Evolutionary conservation across 2,329 filamentous ascomycete species (phyloP).

Genomic region (Pseudogymnoascus sp.): DNA sequence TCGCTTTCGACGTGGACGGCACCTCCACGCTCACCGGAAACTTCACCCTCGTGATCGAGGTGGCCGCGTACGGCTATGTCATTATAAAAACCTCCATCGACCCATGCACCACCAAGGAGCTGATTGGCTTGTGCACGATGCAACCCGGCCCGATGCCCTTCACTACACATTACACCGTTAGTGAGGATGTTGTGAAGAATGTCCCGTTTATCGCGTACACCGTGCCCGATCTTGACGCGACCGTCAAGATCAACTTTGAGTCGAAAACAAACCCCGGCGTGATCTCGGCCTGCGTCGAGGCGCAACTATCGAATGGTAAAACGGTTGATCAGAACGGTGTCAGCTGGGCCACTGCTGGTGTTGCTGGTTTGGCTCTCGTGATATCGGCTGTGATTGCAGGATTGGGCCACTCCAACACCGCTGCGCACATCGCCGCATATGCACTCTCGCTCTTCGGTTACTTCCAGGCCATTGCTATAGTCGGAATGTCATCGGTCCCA

Average conservation of each 20-base stretch:
- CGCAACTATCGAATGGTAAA: constrained; percentile 81
- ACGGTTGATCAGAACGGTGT: constrained; percentile 85
- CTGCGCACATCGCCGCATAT: constrained; percentile 89
- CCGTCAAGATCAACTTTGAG: constrained; percentile 71
- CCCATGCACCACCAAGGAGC: constrained; percentile 61
- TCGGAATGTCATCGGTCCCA: constrained; percentile 74
- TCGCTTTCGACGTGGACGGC: constrained; percentile 69
- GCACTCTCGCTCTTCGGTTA: constrained; percentile 87
- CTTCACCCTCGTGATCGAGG: constrained; percentile 68
- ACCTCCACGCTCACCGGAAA: constrained; percentile 79
- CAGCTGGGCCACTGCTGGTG: constrained; percentile 82
- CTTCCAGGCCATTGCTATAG: constrained; percentile 88
- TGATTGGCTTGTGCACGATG: constrained; percentile 85
- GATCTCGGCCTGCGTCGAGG: constrained; percentile 79
- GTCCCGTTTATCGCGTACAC: constrained; percentile 83
- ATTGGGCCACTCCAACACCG: constrained; percentile 86
- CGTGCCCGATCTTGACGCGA: constrained; percentile 85
- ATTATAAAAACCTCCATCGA: constrained; percentile 63
- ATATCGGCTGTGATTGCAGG: constrained; percentile 86
- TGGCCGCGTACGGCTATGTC: constrained; percentile 77
- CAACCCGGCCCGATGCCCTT: constrained; percentile 74
- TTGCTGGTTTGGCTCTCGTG: constrained; percentile 75
- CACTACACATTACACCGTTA: constrained; percentile 61
- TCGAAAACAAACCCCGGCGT: constrained; percentile 37
- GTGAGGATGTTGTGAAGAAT: constrained; percentile 48